Base-by-base conservation (phyloP, 1,139 yeast genomes). In the Lodderomyces orthopsilosis region DNA sequence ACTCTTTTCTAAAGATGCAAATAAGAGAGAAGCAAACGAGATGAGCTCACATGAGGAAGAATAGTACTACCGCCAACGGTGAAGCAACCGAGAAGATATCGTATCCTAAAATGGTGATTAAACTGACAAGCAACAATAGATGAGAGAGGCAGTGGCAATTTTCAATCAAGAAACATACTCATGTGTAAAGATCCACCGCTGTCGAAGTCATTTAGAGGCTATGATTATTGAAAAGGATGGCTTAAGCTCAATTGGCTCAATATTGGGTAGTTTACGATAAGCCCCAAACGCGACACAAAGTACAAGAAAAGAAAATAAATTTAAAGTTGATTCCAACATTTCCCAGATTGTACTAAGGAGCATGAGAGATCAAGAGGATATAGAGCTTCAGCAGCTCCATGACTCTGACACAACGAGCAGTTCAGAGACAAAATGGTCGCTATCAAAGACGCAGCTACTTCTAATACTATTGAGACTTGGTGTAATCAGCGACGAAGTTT, bases 391-490 rank as follows among this genome's bases (percentile, higher is more conserved):
- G 9, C 26, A 43, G 9, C 37, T 34, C 18, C 36, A 37, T 5
- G 37, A 21, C 7, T 6, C 18, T 26, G 28, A 28, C 5, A 14
- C 18, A 5, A 14, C 6, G n/a, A 28, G 17, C n/a, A 14, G 17
- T n/a, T 28, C 32, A 5, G 32, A 14, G 8, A n/a, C 3, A 13
- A 28, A 13, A 9, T 28, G 32, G 32, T 28, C 32, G 9, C 32
- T 28, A 4, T 13, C 38, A 19, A 50, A 51, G 2, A 45, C 57
- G 17, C 70, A 67, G 41, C 42, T 61, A n/a, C 57, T 58, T 28
- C 51, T 66, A 21, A 48, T 66, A 1, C 52, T 66, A 12, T 49
- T 65, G 15, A 53, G 73, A 17, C 48, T 68, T 2, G 73, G 73
- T 1, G 54, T 57, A 3, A 54, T 66, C 5, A 56, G 62, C 47